Conservation (phyloP, 2,329 filamentous ascomycete species). For the Ascomycota sp. region DNA sequence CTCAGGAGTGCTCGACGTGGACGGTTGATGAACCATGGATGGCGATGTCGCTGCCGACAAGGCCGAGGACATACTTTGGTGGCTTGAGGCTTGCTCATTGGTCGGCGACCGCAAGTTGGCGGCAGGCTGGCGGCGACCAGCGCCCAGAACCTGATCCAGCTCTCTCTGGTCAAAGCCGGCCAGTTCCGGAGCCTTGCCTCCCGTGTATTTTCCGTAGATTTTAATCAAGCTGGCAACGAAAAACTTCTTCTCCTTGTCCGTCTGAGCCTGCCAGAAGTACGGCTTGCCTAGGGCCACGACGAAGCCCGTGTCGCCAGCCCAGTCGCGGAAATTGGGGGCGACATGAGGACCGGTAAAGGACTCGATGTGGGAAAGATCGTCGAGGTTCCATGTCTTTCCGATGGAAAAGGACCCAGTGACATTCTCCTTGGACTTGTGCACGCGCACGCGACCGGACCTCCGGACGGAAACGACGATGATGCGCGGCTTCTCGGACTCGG, state of each 20-base stretch:
- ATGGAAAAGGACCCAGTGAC: conserved; percentile 87
- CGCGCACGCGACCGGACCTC: conserved; percentile 75
- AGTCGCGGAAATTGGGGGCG: conserved; percentile 42
- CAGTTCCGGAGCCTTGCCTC: conserved; percentile 60
- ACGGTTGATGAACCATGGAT: conserved; percentile 3
- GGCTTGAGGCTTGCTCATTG: conserved; percentile 7
- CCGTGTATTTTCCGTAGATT: conserved; percentile 91
- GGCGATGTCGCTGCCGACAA: conserved; percentile 3
- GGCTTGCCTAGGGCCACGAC: conserved; percentile 76
- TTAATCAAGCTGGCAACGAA: conserved; percentile 94
- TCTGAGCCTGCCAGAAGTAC: conserved; percentile 92
- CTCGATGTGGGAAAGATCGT: conserved; percentile 69
- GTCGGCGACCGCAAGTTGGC: conserved; percentile 7
- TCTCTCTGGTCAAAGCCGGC: conserved; percentile 67
- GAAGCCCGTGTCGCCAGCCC: conserved; percentile 72
- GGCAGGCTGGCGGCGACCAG: conserved; percentile 19
- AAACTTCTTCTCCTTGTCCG: conserved; percentile 92
- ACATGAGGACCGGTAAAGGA: conserved; percentile 49
- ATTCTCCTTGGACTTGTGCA: conserved; percentile 97
- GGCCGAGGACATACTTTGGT: conserved; percentile 5
- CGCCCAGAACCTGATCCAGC: conserved; percentile 52
- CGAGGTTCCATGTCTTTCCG: conserved; percentile 93
- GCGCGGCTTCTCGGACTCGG: conserved; percentile 65
- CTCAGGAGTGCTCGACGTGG: conserved; percentile 6
- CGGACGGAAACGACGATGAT: conserved; percentile 86